phyloP scores from a whole-genome alignment of 495 filamentous ascomycete species.

The Paragyromitra xinjiangensis region DNA sequence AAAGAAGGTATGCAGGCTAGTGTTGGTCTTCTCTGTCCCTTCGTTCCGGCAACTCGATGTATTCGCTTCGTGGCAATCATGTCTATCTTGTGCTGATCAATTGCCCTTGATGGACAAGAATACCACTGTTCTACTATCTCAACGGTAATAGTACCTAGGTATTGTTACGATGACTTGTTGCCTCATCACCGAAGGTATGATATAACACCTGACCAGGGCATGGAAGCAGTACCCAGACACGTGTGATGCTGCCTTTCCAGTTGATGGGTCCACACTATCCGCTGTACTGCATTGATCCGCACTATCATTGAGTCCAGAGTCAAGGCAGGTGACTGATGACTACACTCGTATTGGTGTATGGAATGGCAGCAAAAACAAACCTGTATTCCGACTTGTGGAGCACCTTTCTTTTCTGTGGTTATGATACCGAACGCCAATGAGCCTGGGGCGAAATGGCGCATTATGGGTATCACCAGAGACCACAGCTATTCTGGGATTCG shows the following conservation, averaged over 20 bases:
- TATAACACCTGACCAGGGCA: constrained; percentile 54
- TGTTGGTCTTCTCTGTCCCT: constrained; percentile 50
- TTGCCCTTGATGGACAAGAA: constrained; percentile 53
- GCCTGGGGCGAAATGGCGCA: constrained; percentile 45
- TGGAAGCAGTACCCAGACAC: constrained; percentile 53
- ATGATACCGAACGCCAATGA: constrained; percentile 48
- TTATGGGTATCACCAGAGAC: constrained; percentile 51
- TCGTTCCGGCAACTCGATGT: constrained; percentile 49
- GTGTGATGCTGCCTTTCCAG: constrained; percentile 53
- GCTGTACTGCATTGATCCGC: constrained; percentile 52
- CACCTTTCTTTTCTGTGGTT: constrained; percentile 45
- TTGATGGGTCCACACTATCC: constrained; percentile 45
- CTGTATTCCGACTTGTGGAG: constrained; percentile 49
- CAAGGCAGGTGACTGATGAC: constrained; percentile 52
- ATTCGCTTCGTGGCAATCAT: constrained; percentile 55
- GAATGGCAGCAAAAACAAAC: constrained; percentile 42
- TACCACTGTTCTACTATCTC: constrained; percentile 52
- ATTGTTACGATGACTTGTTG: constrained; percentile 55
- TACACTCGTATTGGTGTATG: constrained; percentile 44
- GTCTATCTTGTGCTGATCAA: constrained; percentile 52
- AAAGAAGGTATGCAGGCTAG: constrained; percentile 48
- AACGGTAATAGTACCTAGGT: constrained; percentile 46
- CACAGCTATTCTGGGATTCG: constrained; percentile 51
- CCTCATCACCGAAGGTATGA: constrained; percentile 49
- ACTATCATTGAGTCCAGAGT: constrained; percentile 48